phyloP scores from a whole-genome alignment of 768 basidiomycete genomes.

The Tubosaeta sp. region DNA sequence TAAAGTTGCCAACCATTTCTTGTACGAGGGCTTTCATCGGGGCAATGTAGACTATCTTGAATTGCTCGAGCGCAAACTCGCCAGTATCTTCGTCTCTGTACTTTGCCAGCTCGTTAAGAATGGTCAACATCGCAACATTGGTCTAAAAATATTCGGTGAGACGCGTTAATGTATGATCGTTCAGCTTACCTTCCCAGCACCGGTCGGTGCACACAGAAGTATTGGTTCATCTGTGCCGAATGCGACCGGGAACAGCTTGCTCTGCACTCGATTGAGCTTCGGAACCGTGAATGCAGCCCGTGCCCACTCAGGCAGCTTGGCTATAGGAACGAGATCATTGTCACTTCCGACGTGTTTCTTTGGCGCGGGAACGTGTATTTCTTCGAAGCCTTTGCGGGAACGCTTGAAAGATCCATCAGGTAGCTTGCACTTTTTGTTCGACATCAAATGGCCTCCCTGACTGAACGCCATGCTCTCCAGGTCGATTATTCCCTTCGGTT shows the following conservation, averaged over 20 bases:
- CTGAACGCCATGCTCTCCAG: slow-evolving; percentile 94
- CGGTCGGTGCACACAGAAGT: slow-evolving; percentile 94
- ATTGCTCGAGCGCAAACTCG: slow-evolving; percentile 76
- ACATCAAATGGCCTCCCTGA: slow-evolving; percentile 96
- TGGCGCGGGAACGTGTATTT: slow-evolving; percentile 94
- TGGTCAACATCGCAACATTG: slow-evolving; percentile 94
- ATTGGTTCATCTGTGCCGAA: slow-evolving; percentile 95
- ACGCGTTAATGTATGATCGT: not conserved
- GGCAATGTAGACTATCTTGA: slow-evolving; percentile 97
- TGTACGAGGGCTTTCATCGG: slow-evolving; percentile 99
- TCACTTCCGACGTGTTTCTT: slow-evolving; percentile 65
- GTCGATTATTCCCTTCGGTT: slow-evolving; percentile 83
- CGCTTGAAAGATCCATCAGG: slow-evolving; percentile 98
- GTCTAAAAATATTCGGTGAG: slow-evolving; percentile 51
- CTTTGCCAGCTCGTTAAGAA: slow-evolving; percentile 87
- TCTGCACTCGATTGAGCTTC: slow-evolving; percentile 87
- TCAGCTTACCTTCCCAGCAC: slow-evolving; percentile 88
- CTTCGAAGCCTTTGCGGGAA: slow-evolving; percentile 93
- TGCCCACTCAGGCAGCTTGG: slow-evolving; percentile 80
- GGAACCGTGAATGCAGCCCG: slow-evolving; percentile 80
- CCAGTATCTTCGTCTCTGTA: slow-evolving; percentile 82
- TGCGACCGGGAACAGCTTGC: slow-evolving; percentile 87
- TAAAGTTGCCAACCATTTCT: slow-evolving; percentile 97
- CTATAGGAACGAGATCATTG: slow-evolving; percentile 67
- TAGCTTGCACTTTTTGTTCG: slow-evolving; percentile 96